Conservation (phyloP, 2,329 filamentous ascomycete species). For the Didymella pomorum region DNA sequence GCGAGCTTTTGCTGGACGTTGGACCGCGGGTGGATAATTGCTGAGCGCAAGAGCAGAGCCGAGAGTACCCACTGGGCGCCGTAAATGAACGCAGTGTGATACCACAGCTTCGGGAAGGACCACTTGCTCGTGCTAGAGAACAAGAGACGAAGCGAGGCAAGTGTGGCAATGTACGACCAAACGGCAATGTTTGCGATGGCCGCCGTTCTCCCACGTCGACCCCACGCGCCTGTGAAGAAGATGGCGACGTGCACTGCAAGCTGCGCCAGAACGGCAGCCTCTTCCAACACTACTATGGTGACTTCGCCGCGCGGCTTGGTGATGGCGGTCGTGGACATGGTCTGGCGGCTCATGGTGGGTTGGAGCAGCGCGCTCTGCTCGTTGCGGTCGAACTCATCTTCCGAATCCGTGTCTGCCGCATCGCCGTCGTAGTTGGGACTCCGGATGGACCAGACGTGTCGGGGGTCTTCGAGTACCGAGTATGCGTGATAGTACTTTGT, state of each 20-base stretch:
- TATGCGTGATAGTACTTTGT: constrained; percentile 67
- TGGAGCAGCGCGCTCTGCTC: constrained; percentile 61
- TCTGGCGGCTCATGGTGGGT: constrained; percentile 60
- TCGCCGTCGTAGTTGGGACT: constrained; percentile 47
- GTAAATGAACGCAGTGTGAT: constrained; percentile 89
- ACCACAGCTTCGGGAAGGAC: constrained; percentile 82
- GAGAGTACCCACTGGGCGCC: constrained; percentile 80
- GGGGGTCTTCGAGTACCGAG: constrained; percentile 60
- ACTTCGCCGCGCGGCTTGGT: constrained; percentile 79
- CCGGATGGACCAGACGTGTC: constrained; percentile 50
- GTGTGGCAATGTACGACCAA: constrained; percentile 81
- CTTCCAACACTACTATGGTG: constrained; percentile 75
- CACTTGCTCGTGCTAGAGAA: constrained; percentile 66
- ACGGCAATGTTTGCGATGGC: constrained; percentile 72
- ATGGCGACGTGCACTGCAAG: constrained; percentile 73
- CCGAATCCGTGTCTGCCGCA: constrained; percentile 55
- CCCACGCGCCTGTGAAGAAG: constrained; percentile 68
- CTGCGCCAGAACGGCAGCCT: constrained; percentile 75
- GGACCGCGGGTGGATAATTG: constrained; percentile 78
- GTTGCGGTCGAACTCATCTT: constrained; percentile 68
- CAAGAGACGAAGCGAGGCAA: constrained; percentile 76
- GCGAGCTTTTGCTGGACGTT: constrained; percentile 68
- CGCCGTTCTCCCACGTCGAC: constrained; percentile 64
- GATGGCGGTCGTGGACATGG: constrained; percentile 68
- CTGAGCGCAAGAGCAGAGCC: constrained; percentile 82